Evolutionary conservation across 164 flowering plant genomes (phyloP).

Genomic region (grape (Vitis vinifera)): ASM3070453v1 NC_081818.1:16408001-16408500

Average conservation of each 20-base stretch:
- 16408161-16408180: not conserved
- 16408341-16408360: no score
- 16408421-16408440: no score
- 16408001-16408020: not conserved
- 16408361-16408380: not conserved
- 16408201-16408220: constrained; percentile 35
- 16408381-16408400: constrained; percentile 1
- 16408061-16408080: constrained; percentile 70
- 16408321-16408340: constrained; percentile 75
- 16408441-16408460: not conserved
- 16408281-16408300: constrained; percentile 87
- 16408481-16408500: not conserved
- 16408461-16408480: not conserved
- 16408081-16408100: constrained; percentile 83
- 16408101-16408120: constrained; percentile 88
- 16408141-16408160: not conserved
- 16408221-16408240: constrained; percentile 85
- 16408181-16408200: not conserved
- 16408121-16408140: constrained; percentile 94
- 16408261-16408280: constrained; percentile 78
- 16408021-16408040: constrained; percentile 31
- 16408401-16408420: no score
- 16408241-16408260: constrained; percentile 70
- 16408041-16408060: constrained; percentile 76
- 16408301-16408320: constrained; percentile 96